Evolutionary conservation across 352 stramenopile genomes (phyloP), one percentile per base, ranked within the genome.

Genomic region (Lagenidium sp.): DNA sequence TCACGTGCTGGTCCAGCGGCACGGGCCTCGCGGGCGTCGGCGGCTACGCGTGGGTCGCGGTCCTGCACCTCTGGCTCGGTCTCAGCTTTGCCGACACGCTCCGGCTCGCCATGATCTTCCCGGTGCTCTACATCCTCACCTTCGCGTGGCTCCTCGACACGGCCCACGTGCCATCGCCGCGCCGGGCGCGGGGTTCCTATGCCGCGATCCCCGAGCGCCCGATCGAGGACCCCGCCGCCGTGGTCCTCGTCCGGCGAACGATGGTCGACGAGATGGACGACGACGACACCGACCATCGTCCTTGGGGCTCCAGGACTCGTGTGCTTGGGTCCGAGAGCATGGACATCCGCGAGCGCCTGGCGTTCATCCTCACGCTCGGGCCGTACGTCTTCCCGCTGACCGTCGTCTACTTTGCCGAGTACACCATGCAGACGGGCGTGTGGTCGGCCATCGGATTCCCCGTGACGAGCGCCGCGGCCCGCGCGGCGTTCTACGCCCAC

Each of bases 391-490:
- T 97, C 18, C 86, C 89, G 6, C 57, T 97, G 8, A 80, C 92
- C 32, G 65, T 85, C 24, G 91, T 98, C 4, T 98, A 98, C 58
- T 84, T 93, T 28, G 80, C 89, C 7, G 93, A 97, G 57, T 98
- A 97, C 63, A 86, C 84, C 4, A 88, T 97, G 58, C 88, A 97
- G 61, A 88, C 81, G 1, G 93, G 90, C 21, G 82, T 94, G 11
- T 98, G 93, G 93, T 93, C 84, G 12, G 73, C 89, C 10, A 96
- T 98, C 53, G 90, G 93, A 7, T 97, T 97, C 53, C 93, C 93
- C 1, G 78, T 96, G 0, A 61, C 70, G 20, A 78, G 67, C 51
- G 57, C 67, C 25, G 50, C 55, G 0, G 75, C 88, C 6, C 81
- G 89, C 23, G 59, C 85, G 29, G 52, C 60, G 32, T 97, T 97